Base-by-base conservation (phyloP, 2,329 filamentous ascomycete genomes). In the Mollisiaceae sp. region DNA sequence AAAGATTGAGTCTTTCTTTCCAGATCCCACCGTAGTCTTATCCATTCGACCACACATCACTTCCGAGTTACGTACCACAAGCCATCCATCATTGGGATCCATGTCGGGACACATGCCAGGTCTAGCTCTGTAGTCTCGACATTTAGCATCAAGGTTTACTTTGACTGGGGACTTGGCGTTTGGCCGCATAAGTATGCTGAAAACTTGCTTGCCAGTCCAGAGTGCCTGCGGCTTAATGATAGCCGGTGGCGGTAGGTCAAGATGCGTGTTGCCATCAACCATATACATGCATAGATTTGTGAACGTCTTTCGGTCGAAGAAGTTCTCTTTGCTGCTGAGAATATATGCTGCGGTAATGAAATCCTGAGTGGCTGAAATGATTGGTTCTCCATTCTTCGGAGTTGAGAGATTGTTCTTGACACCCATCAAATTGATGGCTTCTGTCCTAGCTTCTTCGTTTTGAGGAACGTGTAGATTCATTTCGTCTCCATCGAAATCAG, bases 401-500 rank as follows among this genome's bases (percentile, higher is more conserved):
- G 95, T 99, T 3, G 91, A 91, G 65, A 99, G 79, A 77, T 99
- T 99, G 82, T 98, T 89, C 80, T 97, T 97, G 63, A 99, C 94
- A 50, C 95, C 95, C 95, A 99, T 99, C 57, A 99, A 82, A 71
- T 94, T 93, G 74, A 96, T 96, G 0, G 95, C 95, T 79, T 99
- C 95, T 2, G 94, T 92, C 64, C 95, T 87, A 12, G 95, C 94
- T 79, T 99, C 95, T 80, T 99, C 95, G 0, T 95, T 98, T 77
- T 99, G 95, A 1, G 95, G 95, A 18, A 99, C 94, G 79, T 99
- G 95, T 57, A 99, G 80, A 73, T 99, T 99, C 95, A 99, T 99
- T 78, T 99, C 95, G 73, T 99, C 95, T 66, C 95, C 95, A 74
- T 99, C 95, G 72, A 99, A 99, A 86, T 99, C 95, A 63, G 95